Base-by-base conservation (phyloP, 129 eudicot genomes). In the Saposhnikovia divaricata region DNA sequence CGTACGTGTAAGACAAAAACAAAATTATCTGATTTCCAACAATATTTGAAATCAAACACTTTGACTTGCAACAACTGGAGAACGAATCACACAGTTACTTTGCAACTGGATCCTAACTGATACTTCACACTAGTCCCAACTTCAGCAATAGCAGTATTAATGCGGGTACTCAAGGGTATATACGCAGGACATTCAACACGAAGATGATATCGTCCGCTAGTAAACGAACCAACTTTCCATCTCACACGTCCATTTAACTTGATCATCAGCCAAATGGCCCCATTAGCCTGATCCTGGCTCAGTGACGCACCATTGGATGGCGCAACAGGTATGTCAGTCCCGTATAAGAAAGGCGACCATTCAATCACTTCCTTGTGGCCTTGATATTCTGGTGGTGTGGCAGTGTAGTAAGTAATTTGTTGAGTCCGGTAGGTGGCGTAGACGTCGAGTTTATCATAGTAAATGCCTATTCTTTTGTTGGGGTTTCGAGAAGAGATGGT, bases 291-390 rank as follows among this genome's bases (percentile, higher is more conserved):
- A 59, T 89, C 97, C 47, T 85, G 89, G 27, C 59, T 16, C 23
- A 93, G 79, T 2, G 91, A 80, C 1, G 75, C 78, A 1, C 97
- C 92, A 69, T 85, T 89, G 81, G 87, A 90, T 1, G 97, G 96
- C 9, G 98, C 98, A 1, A 94, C 89, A 0, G 98, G 97, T 38
- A 94, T 93, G 73, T 80, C 81, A 37, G 82, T 85, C 4, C 98
- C 98, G 51, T 72, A 86, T 2, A 94, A 43, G 23, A 90, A 91
- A 2, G 98, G 98, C 0, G 97, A 90, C 96, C 96, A 94, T 9
- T 88, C 85, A 83, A 86, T 88, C 21, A 51, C 57, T 69, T 84
- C 93, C 46, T 89, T 85, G 25, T 89, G 91, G 80, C 95, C 97
- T 77, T 94, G 98, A 74, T 94, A 94, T 0, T 83, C 90, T 2